Evolutionary conservation across 2,329 filamentous ascomycete species (phyloP).

Genomic region (Cladosporium cucumerinum): DNA sequence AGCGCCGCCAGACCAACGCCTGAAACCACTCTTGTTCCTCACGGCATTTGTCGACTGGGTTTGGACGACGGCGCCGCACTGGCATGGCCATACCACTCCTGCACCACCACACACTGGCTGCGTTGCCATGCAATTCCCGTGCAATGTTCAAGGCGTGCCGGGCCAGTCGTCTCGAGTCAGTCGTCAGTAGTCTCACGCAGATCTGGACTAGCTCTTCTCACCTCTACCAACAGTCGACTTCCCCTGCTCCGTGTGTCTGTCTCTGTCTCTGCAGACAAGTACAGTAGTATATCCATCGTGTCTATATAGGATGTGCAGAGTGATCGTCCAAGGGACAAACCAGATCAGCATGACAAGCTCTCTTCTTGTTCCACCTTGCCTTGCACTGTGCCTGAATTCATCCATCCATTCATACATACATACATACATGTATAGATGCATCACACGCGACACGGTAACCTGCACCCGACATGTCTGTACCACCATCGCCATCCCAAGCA

Average conservation of each 20-base stretch:
- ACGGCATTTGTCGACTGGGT: not conserved
- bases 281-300: no score
- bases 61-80: not conserved
- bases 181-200: not conserved
- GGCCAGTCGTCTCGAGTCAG: not conserved
- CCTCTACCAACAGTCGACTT: not conserved
- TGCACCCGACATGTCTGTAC: not conserved
- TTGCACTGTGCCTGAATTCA: not conserved
- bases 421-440: not conserved
- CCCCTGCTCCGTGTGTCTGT: not conserved
- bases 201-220: not conserved
- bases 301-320: not conserved
- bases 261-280: not conserved
- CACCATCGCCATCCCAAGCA: not conserved
- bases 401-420: not conserved
- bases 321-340: not conserved
- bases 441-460: not conserved
- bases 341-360: not conserved
- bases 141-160: not conserved
- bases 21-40: constrained; percentile 3
- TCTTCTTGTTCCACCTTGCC: constrained; percentile 2
- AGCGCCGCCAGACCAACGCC: not conserved
- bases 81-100: not conserved
- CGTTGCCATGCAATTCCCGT: not conserved
- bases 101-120: not conserved